Base-by-base conservation (phyloP, 805 yeast genomes). In the Monosporozyma solicola region DNA sequence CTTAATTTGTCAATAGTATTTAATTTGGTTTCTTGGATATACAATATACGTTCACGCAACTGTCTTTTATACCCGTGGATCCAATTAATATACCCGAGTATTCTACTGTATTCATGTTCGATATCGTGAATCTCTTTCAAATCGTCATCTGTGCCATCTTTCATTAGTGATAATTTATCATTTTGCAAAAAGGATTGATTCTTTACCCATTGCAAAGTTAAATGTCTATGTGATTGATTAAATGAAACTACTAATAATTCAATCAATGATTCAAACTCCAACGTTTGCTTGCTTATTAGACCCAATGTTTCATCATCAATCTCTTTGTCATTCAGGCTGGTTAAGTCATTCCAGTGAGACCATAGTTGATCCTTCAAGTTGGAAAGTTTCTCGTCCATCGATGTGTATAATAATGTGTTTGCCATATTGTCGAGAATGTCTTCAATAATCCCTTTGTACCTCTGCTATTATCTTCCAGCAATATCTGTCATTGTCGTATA, bases 81-180 rank as follows among this genome's bases (percentile, higher is more conserved):
- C 68, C 68, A 64, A 44, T 57, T 60, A 31, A 61, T 54, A 10
- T 52, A 51, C 3, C 47, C 27, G 15, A 60, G 32, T 15, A 63
- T 47, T 11, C 22, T 20, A 27, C 51, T 54, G 9, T 54, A 45
- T 9, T 53, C 49, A 5, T 22, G n/a, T 25, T 54, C 29, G 24
- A 54, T 24, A 24, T 32, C 31, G 11, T 25, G 47, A 6, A 33
- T 35, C 10, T 48, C 51, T 1, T 27, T 25, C 16, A 11, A 46
- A 5, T 41, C 45, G 10, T 45, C 33, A 3, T 47, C 41, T 22
- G 50, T 41, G 8, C 56, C 59, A 16, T 48, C 47, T 9, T 25
- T 35, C 25, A 22, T 20, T 9, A 61, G 35, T 6, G 39, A 44
- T 41, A 61, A 47, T 2, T 53, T 31, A 48, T 60, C 62, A 22